These are phyloP conservation scores for Cystofilobasidium capitatum DNA, from an alignment of 768 basidiomycete genomes.

Conservation along the genomic window DNA sequence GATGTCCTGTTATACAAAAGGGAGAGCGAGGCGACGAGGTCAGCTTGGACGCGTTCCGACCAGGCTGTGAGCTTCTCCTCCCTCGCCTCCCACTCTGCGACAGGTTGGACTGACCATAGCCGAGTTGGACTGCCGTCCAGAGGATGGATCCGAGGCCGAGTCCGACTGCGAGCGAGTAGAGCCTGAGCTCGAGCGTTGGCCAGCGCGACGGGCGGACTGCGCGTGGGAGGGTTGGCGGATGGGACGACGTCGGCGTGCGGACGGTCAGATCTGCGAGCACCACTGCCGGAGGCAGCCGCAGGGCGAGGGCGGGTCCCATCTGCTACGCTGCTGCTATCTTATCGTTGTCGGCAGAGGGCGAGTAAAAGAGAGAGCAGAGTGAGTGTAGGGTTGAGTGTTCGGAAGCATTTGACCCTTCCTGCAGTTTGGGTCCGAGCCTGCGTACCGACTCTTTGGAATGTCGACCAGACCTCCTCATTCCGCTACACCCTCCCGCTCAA, in stretches of 20 bases:
- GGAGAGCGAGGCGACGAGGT: neutral
- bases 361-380: neutral
- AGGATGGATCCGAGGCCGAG: no score
- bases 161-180: neutral
- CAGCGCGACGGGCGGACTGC: neutral
- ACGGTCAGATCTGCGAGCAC: slow-evolving; percentile 11
- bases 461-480: neutral
- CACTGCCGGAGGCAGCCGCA: neutral
- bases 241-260: slow-evolving; percentile 15
- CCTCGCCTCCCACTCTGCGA: no score
- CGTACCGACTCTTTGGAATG: neutral
- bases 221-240: neutral
- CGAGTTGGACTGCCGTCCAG: no score
- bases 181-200: neutral
- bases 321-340: no score
- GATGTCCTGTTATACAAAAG: slow-evolving; percentile 49
- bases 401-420: neutral
- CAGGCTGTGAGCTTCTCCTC: no score
- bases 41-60: neutral
- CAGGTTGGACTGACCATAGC: no score
- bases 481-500: no score
- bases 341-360: no score
- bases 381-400: neutral
- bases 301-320: no score
- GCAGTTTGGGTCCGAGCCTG: neutral